Conservation (phyloP, 352 stramenopile species). For the Pythium pyrilobum region DNA sequence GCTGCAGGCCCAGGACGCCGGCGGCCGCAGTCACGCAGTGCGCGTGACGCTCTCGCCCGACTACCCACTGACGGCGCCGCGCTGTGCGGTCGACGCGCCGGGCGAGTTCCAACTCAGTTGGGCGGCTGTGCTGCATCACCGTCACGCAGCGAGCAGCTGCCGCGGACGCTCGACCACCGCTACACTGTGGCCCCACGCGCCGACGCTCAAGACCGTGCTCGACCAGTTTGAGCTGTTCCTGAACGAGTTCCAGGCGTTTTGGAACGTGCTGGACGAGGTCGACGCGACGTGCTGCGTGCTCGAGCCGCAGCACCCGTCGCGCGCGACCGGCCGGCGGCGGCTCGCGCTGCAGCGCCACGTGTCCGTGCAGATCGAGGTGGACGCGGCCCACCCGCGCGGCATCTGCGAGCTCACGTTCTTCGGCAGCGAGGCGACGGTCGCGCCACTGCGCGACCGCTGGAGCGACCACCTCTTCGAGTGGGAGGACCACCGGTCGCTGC, state of each 20-base stretch:
- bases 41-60: slow-evolving; percentile 37
- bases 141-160: background rate
- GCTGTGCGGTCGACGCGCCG: slow-evolving; percentile 48
- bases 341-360: slow-evolving; percentile 61
- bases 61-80: slow-evolving; percentile 27
- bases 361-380: slow-evolving; percentile 73
- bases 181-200: too few relatives aligned
- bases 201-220: slow-evolving; percentile 22
- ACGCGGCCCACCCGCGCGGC: slow-evolving; percentile 29
- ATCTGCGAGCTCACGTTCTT: slow-evolving; percentile 73
- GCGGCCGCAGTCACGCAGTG: slow-evolving; percentile 37
- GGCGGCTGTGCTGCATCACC: background rate
- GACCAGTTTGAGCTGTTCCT: slow-evolving; percentile 55
- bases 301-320: slow-evolving; percentile 62
- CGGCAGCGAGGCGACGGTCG: slow-evolving; percentile 55
- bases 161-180: too few relatives aligned
- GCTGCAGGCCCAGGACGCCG: slow-evolving; percentile 36
- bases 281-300: slow-evolving; percentile 70
- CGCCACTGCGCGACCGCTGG: slow-evolving; percentile 51
- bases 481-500: slow-evolving; percentile 41
- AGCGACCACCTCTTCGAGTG: slow-evolving; percentile 47
- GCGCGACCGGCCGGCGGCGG: slow-evolving; percentile 52
- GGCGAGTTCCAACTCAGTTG: slow-evolving; percentile 42
- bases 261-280: slow-evolving; percentile 70
- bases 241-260: slow-evolving; percentile 66